These are phyloP conservation scores for Gossypium longicalyx DNA, from an alignment of 345 rosid species.

Conservation along the genomic window DNA sequence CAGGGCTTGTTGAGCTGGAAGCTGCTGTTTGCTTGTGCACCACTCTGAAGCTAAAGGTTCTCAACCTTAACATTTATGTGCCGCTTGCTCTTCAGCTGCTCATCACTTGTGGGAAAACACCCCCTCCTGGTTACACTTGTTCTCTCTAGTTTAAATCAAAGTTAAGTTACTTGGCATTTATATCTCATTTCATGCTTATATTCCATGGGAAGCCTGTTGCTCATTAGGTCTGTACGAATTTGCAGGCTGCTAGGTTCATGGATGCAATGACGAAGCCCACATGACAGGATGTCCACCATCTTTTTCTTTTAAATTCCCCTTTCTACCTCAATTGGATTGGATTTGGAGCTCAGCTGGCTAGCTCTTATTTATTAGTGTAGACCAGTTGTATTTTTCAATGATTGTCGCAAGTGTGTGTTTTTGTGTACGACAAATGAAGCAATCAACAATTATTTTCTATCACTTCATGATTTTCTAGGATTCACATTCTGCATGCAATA, in stretches of 20 bases:
- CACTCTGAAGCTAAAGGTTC: constrained; percentile 77
- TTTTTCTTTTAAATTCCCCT: not conserved
- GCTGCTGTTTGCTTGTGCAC: constrained; percentile 95
- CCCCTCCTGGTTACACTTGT: constrained; percentile 97
- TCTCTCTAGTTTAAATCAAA: constrained; percentile 39
- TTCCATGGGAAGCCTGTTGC: not conserved
- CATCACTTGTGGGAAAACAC: constrained; percentile 85
- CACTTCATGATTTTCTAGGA: not conserved
- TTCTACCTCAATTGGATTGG: constrained; percentile 3
- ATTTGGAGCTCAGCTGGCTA: not conserved
- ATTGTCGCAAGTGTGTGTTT: constrained; percentile 2
- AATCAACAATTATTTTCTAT: not conserved
- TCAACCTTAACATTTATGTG: constrained; percentile 71
- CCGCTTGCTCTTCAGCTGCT: constrained; percentile 97
- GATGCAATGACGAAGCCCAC: constrained; percentile 33
- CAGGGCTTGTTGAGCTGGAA: constrained; percentile 74
- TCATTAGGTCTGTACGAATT: constrained; percentile 8
- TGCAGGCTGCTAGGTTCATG: constrained; percentile 35
- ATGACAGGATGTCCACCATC: constrained; percentile 51
- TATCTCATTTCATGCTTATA: not conserved
- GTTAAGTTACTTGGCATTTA: constrained; percentile 12
- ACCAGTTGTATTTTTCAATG: not conserved
- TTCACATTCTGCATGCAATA: not conserved
- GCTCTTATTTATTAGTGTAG: not conserved
- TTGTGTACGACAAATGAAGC: not conserved